A percentile compares a stretch with the other conserved stretches of the same genome.
Conservation (phyloP, 345 rosid species). For the Lepidium sativum region DNA sequence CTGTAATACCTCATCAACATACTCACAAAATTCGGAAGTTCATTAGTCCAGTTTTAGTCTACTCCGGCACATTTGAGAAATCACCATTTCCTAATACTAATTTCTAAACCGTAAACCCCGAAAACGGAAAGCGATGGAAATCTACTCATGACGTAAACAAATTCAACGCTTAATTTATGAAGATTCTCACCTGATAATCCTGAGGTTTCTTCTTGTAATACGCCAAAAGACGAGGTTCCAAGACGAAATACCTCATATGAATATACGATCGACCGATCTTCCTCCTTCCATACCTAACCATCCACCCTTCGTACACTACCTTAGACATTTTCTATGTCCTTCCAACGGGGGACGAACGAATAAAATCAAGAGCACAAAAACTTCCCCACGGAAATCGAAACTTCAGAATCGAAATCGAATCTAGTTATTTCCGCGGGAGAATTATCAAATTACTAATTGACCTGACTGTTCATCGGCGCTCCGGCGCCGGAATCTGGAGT, state of each 20-base stretch:
- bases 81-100: neutral
- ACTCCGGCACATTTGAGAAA: neutral
- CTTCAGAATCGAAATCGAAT: conserved; percentile 3
- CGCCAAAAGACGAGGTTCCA: conserved; percentile 83
- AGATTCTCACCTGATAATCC: conserved; percentile 59
- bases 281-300: conserved; percentile 97
- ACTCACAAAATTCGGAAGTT: neutral
- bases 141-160: neutral
- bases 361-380: neutral
- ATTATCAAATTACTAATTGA: neutral
- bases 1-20: neutral
- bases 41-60: neutral
- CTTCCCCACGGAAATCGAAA: neutral
- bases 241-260: conserved; percentile 93
- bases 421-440: conserved; percentile 17
- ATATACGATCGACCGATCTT: conserved; percentile 93
- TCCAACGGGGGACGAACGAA: neutral
- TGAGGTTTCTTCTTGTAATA: conserved; percentile 95
- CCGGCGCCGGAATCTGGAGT: conserved; percentile 24
- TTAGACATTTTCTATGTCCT: conserved; percentile 43
- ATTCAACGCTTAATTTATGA: neutral
- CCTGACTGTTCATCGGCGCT: conserved; percentile 16
- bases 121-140: neutral
- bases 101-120: neutral
- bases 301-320: conserved; percentile 98